These are phyloP conservation scores for Lentinula detonsa DNA, from an alignment of 768 basidiomycete genomes.

Conservation along the genomic window DNA sequence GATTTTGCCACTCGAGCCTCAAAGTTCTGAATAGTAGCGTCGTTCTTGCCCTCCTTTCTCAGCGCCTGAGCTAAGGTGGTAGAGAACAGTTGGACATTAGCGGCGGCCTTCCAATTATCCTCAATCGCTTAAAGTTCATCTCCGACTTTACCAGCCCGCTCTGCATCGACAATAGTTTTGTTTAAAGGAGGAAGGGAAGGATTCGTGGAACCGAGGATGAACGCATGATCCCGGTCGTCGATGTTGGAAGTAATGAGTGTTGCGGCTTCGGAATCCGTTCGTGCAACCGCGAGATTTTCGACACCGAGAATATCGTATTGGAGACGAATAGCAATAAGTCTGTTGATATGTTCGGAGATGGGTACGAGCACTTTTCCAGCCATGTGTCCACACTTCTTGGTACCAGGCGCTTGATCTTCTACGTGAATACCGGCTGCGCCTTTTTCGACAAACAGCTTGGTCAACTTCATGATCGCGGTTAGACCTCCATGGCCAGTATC, in stretches of 20 bases:
- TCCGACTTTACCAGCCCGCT: conserved; percentile 73
- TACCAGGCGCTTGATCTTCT: conserved; percentile 96
- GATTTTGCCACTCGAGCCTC: conserved; percentile 53
- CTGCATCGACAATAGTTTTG: conserved; percentile 78
- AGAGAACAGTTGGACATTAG: conserved; percentile 77
- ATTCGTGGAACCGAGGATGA: conserved; percentile 92
- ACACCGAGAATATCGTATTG: conserved; percentile 99
- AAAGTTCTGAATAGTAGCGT: conserved; percentile 55
- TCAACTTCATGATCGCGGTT: conserved; percentile 97
- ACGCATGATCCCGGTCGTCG: conserved; percentile 94
- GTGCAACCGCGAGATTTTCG: conserved; percentile 86
- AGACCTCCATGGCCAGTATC: conserved; percentile 98
- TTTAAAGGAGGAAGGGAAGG: conserved; percentile 63
- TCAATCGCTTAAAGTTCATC: conserved; percentile 81
- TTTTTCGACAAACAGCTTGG: conserved; percentile 98
- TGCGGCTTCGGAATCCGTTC: conserved; percentile 97
- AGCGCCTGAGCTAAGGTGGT: conserved; percentile 64
- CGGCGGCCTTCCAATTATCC: conserved; percentile 77
- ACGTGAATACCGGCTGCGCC: conserved; percentile 98
- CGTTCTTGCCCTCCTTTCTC: conserved; percentile 47
- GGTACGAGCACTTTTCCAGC: conserved; percentile 96
- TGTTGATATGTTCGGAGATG: conserved; percentile 96
- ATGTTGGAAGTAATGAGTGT: conserved; percentile 96
- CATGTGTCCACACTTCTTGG: conserved; percentile 96
- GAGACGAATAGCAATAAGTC: conserved; percentile 92